Conservation (phyloP, 768 basidiomycete genomes). For the Cystofilobasidium macerans region DNA sequence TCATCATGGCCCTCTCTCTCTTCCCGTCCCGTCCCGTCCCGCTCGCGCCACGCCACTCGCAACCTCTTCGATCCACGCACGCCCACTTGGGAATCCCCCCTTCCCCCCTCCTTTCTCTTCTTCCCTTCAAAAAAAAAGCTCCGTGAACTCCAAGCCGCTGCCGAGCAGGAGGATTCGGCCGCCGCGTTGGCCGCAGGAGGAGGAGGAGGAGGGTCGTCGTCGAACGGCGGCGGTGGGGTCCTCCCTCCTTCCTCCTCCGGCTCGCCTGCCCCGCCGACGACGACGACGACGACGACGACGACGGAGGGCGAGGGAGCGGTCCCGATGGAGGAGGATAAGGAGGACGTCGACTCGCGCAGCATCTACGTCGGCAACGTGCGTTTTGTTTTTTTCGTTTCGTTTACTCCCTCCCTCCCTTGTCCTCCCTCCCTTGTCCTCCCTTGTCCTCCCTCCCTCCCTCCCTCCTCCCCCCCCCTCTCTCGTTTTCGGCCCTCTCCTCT, state of each 20-base stretch:
- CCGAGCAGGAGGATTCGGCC: conserved; percentile 28
- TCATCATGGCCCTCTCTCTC: too few relatives aligned
- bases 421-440: not conserved
- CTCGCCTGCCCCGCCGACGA: conserved; percentile 21
- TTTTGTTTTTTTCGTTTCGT: not conserved
- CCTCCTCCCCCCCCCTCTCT: too few relatives aligned
- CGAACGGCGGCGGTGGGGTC: too few relatives aligned
- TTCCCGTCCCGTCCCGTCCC: too few relatives aligned
- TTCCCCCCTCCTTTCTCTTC: conserved; percentile 5
- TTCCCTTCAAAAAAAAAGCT: not conserved
- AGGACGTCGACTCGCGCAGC: conserved; percentile 69
- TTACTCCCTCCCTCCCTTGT: not conserved
- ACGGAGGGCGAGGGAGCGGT: conserved; percentile 45
- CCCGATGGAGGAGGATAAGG: conserved; percentile 71
- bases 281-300: conserved; percentile 31
- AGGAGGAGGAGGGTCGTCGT: too few relatives aligned
- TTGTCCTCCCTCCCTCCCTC: not conserved
- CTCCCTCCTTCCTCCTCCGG: too few relatives aligned
- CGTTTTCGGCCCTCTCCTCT: too few relatives aligned
- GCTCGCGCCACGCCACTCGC: too few relatives aligned
- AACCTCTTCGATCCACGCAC: too few relatives aligned
- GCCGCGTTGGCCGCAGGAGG: too few relatives aligned
- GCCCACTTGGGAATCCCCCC: too few relatives aligned
- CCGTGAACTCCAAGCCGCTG: conserved; percentile 28
- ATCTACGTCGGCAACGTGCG: conserved; percentile 88